Evolutionary conservation across 768 basidiomycete species (phyloP).

Genomic region (Russula lepida): DNA sequence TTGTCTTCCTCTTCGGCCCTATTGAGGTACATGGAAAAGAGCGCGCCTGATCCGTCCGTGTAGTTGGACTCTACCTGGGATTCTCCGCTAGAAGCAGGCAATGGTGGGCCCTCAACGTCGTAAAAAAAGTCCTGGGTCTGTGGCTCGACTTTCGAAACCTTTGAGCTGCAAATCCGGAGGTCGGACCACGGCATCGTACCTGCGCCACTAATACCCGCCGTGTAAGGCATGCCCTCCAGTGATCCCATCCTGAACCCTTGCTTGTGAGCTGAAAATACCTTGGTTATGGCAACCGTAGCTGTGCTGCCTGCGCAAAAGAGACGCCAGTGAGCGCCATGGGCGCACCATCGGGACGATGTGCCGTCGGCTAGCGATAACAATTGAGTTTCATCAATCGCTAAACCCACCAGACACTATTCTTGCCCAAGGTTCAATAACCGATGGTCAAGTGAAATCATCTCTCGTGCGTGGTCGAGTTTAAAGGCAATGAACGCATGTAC

Average conservation of each 20-base stretch:
- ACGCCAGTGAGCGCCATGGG: not conserved
- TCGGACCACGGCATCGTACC: not conserved
- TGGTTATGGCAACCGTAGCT: not conserved
- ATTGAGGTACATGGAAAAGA: conserved; percentile 15
- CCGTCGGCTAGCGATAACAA: not conserved
- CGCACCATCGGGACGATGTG: not conserved
- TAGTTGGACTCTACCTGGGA: conserved; percentile 3
- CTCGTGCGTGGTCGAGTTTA: not conserved
- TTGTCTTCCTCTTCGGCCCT: conserved; percentile 15
- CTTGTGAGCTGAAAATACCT: not conserved
- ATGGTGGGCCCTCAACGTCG: not conserved
- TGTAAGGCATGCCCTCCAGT: not conserved
- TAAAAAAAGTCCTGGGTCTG: not conserved
- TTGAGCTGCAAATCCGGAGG: not conserved
- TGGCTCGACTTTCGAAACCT: not conserved
- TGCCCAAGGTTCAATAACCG: not conserved
- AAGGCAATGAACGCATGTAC: not conserved
- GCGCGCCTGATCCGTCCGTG: conserved; percentile 10
- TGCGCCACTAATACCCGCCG: not conserved
- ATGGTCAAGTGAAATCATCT: not conserved
- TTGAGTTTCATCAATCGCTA: too few species aligned
- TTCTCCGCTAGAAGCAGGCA: not conserved
- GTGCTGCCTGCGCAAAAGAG: not conserved
- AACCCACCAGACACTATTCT: not conserved
- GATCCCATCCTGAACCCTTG: not conserved